phyloP scores from a whole-genome alignment of 805 yeast genomes.

The Lipomyces chichibuensis region DNA sequence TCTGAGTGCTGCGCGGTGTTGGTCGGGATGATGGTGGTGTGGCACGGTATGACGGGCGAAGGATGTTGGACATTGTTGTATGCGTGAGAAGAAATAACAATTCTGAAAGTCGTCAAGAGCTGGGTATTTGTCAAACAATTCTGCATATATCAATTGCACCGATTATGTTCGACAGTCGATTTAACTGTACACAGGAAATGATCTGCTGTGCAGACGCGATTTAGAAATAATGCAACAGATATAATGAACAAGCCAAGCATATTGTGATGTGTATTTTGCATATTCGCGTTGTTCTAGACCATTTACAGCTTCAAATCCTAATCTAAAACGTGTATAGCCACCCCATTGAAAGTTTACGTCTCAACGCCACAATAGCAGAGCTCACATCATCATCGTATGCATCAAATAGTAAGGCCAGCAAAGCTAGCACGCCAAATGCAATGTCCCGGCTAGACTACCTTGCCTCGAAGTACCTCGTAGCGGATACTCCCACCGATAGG shows the following conservation, averaged over 20 bases:
- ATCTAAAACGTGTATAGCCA: background rate
- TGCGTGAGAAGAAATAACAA: background rate
- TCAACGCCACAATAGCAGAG: background rate
- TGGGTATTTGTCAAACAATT: background rate
- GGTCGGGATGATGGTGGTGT: slow-evolving; percentile 7
- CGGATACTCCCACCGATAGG: slow-evolving; percentile 35
- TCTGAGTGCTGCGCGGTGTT: slow-evolving; percentile 7
- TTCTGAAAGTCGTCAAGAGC: background rate
- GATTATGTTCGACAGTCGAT: background rate
- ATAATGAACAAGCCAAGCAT: background rate
- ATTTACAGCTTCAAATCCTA: background rate
- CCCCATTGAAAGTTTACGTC: slow-evolving; percentile 9
- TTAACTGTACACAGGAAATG: background rate
- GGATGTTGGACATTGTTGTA: slow-evolving; percentile 16
- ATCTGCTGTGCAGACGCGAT: background rate
- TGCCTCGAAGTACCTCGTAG: slow-evolving; percentile 50
- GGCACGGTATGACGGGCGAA: slow-evolving; percentile 16
- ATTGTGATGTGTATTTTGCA: background rate
- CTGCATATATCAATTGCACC: background rate
- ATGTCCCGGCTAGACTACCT: slow-evolving; percentile 56
- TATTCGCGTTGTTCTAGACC: background rate
- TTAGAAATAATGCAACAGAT: background rate
- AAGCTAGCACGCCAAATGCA: background rate
- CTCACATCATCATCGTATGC: background rate
- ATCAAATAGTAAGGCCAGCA: background rate